Percentiles rank a stretch among this genome's conserved stretches.
Evolutionary conservation across 2,329 filamentous ascomycete genomes (phyloP).

Genomic region (Trichoderma sp.): DNA sequence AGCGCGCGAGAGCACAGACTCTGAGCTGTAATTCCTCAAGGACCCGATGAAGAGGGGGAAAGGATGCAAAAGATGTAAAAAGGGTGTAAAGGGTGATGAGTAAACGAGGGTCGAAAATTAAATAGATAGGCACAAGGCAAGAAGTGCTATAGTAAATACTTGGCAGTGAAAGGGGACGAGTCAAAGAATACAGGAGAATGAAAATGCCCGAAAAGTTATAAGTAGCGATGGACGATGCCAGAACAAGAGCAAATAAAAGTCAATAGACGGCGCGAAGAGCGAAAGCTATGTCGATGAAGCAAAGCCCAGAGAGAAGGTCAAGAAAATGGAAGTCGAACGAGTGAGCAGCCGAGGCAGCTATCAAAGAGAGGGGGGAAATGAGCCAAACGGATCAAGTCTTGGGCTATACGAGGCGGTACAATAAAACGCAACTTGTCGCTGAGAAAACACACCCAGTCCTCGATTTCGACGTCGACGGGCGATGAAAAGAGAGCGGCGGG

Average conservation of each 20-base stretch:
- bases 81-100: conserved; percentile 1
- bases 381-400: conserved; percentile 21
- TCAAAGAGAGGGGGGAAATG: conserved; percentile 25
- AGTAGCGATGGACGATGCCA: conserved; percentile 1
- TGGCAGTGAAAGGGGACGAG: background rate
- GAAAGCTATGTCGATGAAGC: conserved; percentile 16
- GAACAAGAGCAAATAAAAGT: conserved; percentile 10
- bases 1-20: conserved; percentile 27
- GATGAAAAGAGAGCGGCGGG: conserved; percentile 28
- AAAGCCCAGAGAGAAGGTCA: conserved; percentile 5
- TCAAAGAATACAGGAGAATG: background rate
- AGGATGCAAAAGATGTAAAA: background rate
- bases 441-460: conserved; percentile 15
- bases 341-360: conserved; percentile 26
- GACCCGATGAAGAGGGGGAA: background rate
- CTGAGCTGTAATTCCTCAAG: background rate
- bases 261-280: conserved; percentile 10
- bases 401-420: conserved; percentile 18
- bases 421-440: conserved; percentile 19
- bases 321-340: conserved; percentile 14
- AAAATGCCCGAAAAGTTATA: background rate
- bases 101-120: conserved; percentile 12
- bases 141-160: background rate
- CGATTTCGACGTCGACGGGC: conserved; percentile 15
- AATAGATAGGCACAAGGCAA: conserved; percentile 12